Evolutionary conservation across 805 yeast species (phyloP).

Genomic region (Metschnikowia peoriensis): DNA sequence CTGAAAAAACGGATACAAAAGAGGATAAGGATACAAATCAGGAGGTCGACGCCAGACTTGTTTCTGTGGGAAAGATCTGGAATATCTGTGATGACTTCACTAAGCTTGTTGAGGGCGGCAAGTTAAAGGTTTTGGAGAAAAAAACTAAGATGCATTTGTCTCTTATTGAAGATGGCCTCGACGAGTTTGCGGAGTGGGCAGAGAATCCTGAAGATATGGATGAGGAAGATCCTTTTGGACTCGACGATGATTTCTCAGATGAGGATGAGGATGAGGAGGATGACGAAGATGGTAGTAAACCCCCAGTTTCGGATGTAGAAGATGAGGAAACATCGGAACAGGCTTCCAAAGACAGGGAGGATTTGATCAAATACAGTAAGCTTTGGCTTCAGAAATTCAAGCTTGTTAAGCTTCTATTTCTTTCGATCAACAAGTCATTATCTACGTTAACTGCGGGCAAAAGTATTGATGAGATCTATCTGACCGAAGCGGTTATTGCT

Average conservation of each 20-base stretch:
- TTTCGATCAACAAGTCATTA: constrained; percentile 58
- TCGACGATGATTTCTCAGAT: constrained; percentile 27
- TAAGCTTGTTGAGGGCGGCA: constrained; percentile 46
- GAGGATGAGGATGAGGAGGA: constrained; percentile 35
- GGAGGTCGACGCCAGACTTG: constrained; percentile 42
- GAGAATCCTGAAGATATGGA: constrained; percentile 52
- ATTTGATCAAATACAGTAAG: constrained; percentile 41
- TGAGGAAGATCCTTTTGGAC: constrained; percentile 55
- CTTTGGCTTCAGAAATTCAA: constrained; percentile 54
- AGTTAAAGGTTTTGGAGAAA: constrained; percentile 49
- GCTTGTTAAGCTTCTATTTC: constrained; percentile 55
- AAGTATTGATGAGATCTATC: constrained; percentile 47
- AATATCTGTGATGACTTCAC: constrained; percentile 54
- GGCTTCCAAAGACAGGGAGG: constrained; percentile 15
- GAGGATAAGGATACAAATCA: constrained; percentile 10
- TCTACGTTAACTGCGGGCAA: constrained; percentile 44
- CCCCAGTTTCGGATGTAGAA: constrained; percentile 20
- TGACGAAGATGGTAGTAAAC: constrained; percentile 24
- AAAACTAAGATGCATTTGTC: constrained; percentile 44
- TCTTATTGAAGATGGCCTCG: constrained; percentile 59
- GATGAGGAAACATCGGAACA: constrained; percentile 18
- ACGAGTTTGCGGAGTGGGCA: constrained; percentile 68
- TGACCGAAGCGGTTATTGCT: constrained; percentile 41
- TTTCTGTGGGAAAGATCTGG: constrained; percentile 71
- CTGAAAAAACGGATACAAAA: not conserved